Evolutionary conservation across 495 filamentous ascomycete genomes (phyloP), one percentile per base, ranked within the genome.

Genomic region (Penicillium daleae): DNA sequence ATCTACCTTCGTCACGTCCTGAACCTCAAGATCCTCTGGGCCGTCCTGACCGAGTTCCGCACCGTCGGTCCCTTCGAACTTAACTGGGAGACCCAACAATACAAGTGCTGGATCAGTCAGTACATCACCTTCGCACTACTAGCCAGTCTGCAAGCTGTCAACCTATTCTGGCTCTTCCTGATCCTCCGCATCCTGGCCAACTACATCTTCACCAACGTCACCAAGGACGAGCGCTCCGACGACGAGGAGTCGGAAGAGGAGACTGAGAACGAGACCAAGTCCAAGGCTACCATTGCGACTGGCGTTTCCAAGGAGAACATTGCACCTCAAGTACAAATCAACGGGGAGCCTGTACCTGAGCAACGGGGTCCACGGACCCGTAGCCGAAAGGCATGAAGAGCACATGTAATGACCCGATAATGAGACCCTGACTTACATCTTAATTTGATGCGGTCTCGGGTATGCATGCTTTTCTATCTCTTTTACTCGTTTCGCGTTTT

Each of bases 1-100:
- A 86, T 90, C 73, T 99, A 99, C 77, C 83, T 94, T 61, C 92
- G 95, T 56, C 95, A 99, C 76, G 91, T 88, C 73, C 78, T 97
- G 72, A 98, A 98, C 76, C 80, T 99, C 52, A 85, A 86, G 71
- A 96, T 99, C 74, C 82, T 99, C 57, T 90, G 82, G 79, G 90
- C 90, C 42, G 86, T 92, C 26, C 83, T 97, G 76, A 96, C 90
- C 65, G 87, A 96, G 71, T 97, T 97, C 82, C 80, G 86, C 65
- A 93, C 90, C 56, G 85, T 99, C 40, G 95, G 96, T 8, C 91
- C 92, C 6, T 99, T 88, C 74, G 89, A 89, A 63, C 80, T 96
- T 60, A 86, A 96, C 80, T 96, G 92, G 92, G 90, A 88, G 66
- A 88, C 86, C 0, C 84, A 87, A 65, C 90, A 90, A 71, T 96